Evolutionary conservation across 257 asterid genomes (phyloP).

Genomic region (Salvia rosmarinus): DNA sequence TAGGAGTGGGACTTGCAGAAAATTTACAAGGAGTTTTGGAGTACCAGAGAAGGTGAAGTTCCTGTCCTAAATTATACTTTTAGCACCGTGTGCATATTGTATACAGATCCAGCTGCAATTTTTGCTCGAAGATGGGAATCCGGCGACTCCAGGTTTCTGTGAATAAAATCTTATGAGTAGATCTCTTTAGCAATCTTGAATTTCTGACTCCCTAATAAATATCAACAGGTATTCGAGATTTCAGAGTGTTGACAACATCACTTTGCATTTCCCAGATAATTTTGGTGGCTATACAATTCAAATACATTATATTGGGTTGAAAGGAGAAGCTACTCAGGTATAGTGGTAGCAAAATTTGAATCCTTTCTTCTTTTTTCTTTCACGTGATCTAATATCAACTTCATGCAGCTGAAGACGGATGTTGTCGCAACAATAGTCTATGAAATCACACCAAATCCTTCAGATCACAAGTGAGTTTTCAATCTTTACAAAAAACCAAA

Average conservation of each 20-base stretch:
- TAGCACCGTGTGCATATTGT: conserved; percentile 25
- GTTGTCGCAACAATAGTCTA: conserved; percentile 89
- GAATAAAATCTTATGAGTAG: not conserved
- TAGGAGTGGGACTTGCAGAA: conserved; percentile 98
- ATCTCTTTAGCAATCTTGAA: conserved; percentile 15
- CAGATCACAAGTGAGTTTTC: conserved; percentile 93
- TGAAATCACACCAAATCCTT: conserved; percentile 95
- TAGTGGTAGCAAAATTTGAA: conserved; percentile 26
- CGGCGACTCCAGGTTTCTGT: no score
- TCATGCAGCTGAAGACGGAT: conserved; percentile 84
- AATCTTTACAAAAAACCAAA: not conserved
- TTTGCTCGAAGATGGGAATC: conserved; percentile 2
- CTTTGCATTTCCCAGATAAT: conserved; percentile 94
- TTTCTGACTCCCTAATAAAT: conserved; percentile 16
- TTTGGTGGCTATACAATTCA: conserved; percentile 89
- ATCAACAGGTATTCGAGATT: conserved; percentile 84
- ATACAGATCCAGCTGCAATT: conserved; percentile 17
- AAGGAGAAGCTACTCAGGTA: conserved; percentile 99
- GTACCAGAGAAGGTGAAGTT: conserved; percentile 84
- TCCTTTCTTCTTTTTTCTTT: not conserved
- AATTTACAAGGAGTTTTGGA: conserved; percentile 88
- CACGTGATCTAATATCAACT: conserved; percentile 18
- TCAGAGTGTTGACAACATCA: conserved; percentile 89
- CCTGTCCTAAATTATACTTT: conserved; percentile 5
- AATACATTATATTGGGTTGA: conserved; percentile 91